Evolutionary conservation across 768 basidiomycete genomes (phyloP).

Genomic region (Mycena indigotica): DNA sequence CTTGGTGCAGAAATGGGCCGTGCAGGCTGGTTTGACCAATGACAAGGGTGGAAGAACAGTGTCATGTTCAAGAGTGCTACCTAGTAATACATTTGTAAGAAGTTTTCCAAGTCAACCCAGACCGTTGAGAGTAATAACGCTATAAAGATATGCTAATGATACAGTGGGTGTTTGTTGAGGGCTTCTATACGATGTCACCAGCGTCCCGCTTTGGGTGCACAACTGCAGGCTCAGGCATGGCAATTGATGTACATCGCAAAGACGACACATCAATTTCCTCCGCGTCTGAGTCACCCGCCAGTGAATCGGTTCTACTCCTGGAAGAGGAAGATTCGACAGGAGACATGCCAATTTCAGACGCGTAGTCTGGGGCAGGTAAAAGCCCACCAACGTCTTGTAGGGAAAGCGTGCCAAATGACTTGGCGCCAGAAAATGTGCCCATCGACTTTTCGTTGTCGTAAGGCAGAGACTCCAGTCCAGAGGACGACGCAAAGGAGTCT

Average conservation of each 20-base stretch:
- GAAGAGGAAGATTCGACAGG: slow-evolving; percentile 5
- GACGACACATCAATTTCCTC: slow-evolving; percentile 30
- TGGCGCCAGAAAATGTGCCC: slow-evolving; percentile 23
- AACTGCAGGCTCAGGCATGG: slow-evolving; percentile 24
- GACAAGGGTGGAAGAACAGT: neutral
- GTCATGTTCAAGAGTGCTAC: neutral
- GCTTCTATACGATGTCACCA: slow-evolving; percentile 9
- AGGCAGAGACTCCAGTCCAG: slow-evolving; percentile 41
- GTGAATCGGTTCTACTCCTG: neutral
- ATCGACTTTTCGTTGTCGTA: slow-evolving; percentile 23
- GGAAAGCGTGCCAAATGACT: neutral
- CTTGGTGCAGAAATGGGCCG: slow-evolving; percentile 72
- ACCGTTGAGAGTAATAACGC: no score
- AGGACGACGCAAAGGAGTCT: slow-evolving; percentile 49
- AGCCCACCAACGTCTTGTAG: slow-evolving; percentile 26
- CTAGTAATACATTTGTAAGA: neutral
- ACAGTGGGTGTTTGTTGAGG: slow-evolving; percentile 5
- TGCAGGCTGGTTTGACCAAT: slow-evolving; percentile 73
- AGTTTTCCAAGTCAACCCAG: no score
- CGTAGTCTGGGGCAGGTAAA: slow-evolving; percentile 35
- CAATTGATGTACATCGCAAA: slow-evolving; percentile 20
- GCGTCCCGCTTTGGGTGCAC: slow-evolving; percentile 15
- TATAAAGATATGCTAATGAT: slow-evolving; percentile 18
- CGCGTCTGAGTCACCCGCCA: neutral
- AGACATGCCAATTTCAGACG: slow-evolving; percentile 37